phyloP scores from a whole-genome alignment of 2,329 filamentous ascomycete genomes.

The Ceratocystis variospora region DNA sequence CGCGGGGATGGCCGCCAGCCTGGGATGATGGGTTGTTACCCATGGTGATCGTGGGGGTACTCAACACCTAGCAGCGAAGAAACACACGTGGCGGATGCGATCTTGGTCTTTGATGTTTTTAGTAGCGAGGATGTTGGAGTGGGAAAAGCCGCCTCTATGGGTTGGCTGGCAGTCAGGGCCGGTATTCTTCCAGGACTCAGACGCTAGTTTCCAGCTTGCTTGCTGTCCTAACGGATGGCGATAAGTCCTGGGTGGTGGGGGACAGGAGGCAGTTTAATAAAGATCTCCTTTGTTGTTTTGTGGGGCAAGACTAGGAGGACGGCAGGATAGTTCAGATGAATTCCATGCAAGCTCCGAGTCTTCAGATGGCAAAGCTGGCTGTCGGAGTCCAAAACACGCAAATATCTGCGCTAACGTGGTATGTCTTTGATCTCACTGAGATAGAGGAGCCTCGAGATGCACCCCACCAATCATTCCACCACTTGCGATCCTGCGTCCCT shows the following conservation, averaged over 20 bases:
- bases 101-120: not conserved
- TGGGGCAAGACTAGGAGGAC: not conserved
- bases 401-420: not conserved
- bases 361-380: not conserved
- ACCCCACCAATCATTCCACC: not conserved
- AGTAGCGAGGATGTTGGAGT: not conserved
- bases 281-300: not conserved
- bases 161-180: not conserved
- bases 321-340: not conserved
- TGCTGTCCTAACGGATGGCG: not conserved
- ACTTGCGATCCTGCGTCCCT: not conserved
- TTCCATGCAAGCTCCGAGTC: not conserved
- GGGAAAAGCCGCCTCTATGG: not conserved
- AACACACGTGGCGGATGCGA: not conserved
- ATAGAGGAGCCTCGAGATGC: not conserved
- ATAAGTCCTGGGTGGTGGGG: not conserved
- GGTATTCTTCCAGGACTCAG: not conserved
- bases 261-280: not conserved
- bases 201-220: not conserved
- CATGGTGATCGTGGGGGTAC: not conserved
- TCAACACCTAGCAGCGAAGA: not conserved
- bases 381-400: not conserved
- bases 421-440: not conserved
- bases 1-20: conserved; percentile 1
- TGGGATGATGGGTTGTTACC: conserved; percentile 8